Percentiles rank a stretch among this genome's conserved stretches.
phyloP scores from a whole-genome alignment of 495 filamentous ascomycete genomes.

The Podospora pseudoanserina region DNA sequence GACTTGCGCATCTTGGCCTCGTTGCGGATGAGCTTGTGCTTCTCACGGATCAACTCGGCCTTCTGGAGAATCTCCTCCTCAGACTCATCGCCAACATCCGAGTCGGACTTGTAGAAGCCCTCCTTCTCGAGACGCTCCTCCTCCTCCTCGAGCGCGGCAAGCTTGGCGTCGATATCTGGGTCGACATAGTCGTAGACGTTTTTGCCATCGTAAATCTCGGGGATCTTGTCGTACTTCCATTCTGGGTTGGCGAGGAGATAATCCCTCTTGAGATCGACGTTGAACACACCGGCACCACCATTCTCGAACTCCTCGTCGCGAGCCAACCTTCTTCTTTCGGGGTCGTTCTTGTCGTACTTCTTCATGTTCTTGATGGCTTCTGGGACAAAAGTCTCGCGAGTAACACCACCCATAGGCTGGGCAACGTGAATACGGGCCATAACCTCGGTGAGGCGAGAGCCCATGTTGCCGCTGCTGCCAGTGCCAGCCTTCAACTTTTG shows the following conservation, averaged over 20 bases:
- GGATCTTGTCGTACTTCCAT: slow-evolving; percentile 95
- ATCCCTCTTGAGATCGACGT: slow-evolving; percentile 80
- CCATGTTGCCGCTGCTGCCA: slow-evolving; percentile 64
- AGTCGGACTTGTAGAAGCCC: slow-evolving; percentile 66
- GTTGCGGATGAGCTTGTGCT: slow-evolving; percentile 81
- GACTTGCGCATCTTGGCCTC: slow-evolving; percentile 88
- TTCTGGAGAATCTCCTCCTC: slow-evolving; percentile 84
- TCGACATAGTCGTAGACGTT: slow-evolving; percentile 97
- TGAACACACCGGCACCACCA: slow-evolving; percentile 93
- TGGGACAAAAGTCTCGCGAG: slow-evolving; percentile 81
- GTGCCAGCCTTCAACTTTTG: slow-evolving; percentile 93
- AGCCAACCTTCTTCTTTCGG: slow-evolving; percentile 70
- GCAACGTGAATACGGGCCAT: slow-evolving; percentile 94
- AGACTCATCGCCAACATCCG: slow-evolving; percentile 74
- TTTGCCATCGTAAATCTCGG: slow-evolving; percentile 84
- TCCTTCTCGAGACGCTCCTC: slow-evolving; percentile 85
- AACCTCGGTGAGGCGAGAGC: slow-evolving; percentile 79
- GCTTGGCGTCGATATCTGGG: slow-evolving; percentile 89
- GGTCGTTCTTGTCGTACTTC: slow-evolving; percentile 88
- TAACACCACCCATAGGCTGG: slow-evolving; percentile 74
- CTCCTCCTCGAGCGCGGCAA: slow-evolving; percentile 87
- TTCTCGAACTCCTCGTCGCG: slow-evolving; percentile 89
- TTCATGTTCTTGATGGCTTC: slow-evolving; percentile 73
- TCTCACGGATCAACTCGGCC: slow-evolving; percentile 92
- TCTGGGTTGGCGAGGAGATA: slow-evolving; percentile 80